phyloP scores from a whole-genome alignment of 2,329 filamentous ascomycete species.

The Colletotrichum caudatum region DNA sequence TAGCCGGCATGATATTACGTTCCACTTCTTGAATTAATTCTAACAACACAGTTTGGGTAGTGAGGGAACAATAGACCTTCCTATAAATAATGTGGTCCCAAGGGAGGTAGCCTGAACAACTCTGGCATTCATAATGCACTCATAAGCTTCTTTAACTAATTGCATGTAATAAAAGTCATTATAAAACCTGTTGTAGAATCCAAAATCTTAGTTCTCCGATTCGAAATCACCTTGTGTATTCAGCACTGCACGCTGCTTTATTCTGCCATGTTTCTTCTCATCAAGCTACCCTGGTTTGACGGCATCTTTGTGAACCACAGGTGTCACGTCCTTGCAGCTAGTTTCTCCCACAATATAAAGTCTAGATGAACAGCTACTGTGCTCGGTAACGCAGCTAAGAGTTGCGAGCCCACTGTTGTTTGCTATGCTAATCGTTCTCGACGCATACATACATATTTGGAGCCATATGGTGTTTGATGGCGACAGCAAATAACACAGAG shows the following conservation, averaged over 20 bases:
- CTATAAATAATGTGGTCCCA: not conserved
- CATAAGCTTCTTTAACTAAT: not conserved
- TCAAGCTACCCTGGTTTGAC: conserved; percentile 19
- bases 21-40: not conserved
- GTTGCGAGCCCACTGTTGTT: conserved; percentile 26
- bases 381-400: conserved; percentile 31
- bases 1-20: not conserved
- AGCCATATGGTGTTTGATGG: no score
- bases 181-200: accelerated
- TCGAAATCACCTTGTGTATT: not conserved
- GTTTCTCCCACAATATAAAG: conserved; percentile 25
- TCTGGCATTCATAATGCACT: not conserved
- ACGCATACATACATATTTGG: no score
- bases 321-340: conserved; percentile 18
- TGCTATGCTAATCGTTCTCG: not conserved
- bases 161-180: no score
- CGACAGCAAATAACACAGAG: no score
- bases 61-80: accelerated
- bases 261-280: not conserved
- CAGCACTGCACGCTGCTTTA: not conserved
- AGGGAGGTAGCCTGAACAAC: not conserved
- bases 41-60: no score
- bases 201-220: accelerated
- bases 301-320: conserved; percentile 36
- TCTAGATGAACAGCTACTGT: conserved; percentile 21